Evolutionary conservation across 2,329 filamentous ascomycete species (phyloP).

Genomic region (Lecanicillium sp.): DNA sequence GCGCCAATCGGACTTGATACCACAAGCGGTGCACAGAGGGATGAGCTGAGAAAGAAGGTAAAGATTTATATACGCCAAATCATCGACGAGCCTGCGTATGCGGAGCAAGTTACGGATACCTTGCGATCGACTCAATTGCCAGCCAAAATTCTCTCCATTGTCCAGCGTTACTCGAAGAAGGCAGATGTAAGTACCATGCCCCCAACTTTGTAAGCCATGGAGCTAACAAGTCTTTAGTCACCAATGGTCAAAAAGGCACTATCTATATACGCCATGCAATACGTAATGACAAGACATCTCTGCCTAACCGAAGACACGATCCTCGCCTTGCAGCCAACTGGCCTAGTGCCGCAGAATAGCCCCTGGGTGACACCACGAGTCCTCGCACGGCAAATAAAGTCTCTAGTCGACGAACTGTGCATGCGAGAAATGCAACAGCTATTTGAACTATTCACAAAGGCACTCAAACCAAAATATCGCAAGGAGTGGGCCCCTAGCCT

Average conservation of each 20-base stretch:
- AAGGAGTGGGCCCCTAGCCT: conserved; percentile 48
- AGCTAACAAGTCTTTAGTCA: conserved; percentile 18
- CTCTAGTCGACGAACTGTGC: conserved; percentile 47
- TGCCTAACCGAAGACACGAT: conserved; percentile 39
- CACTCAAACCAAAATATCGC: conserved; percentile 45
- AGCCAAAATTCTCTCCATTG: conserved; percentile 35
- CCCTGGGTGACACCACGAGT: conserved; percentile 43
- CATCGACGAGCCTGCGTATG: conserved; percentile 36
- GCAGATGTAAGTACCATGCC: conserved; percentile 29
- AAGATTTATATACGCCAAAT: conserved; percentile 43
- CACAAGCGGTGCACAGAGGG: conserved; percentile 29
- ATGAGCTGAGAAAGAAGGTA: conserved; percentile 35
- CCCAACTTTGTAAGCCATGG: not conserved
- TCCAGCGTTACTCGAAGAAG: conserved; percentile 37
- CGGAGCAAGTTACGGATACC: conserved; percentile 41
- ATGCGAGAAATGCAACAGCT: conserved; percentile 40
- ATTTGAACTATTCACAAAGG: conserved; percentile 43
- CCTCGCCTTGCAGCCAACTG: conserved; percentile 29
- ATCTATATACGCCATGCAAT: conserved; percentile 48
- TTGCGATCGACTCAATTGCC: conserved; percentile 37
- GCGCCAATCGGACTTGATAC: conserved; percentile 44
- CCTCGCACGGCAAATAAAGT: conserved; percentile 48
- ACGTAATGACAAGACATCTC: conserved; percentile 46
- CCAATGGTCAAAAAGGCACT: conserved; percentile 45
- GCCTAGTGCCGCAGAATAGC: conserved; percentile 34